phyloP scores from a whole-genome alignment of 2,329 filamentous ascomycete species.

The Penicillium expansum region DNA sequence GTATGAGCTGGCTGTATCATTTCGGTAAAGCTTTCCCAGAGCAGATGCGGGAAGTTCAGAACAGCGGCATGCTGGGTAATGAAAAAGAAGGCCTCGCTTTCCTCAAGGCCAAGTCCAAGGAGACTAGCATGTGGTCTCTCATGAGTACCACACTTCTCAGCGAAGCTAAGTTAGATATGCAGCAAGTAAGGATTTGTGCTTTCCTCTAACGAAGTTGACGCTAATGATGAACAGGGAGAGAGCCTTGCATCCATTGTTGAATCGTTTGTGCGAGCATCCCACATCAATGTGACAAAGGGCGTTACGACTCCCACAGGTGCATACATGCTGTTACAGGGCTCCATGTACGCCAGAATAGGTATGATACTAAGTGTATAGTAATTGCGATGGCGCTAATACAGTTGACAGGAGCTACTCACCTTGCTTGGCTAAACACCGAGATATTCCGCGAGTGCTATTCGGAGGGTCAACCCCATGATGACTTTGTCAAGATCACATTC shows the following conservation, averaged over 20 bases:
- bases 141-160: conserved; percentile 80
- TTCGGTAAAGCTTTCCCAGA: conserved; percentile 82
- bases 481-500: conserved; percentile 72
- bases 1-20: conserved; percentile 92
- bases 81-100: conserved; percentile 81
- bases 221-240: conserved; percentile 49
- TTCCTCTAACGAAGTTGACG: background rate
- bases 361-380: conserved; percentile 26
- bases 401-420: conserved; percentile 50
- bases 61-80: conserved; percentile 70
- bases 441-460: conserved; percentile 73
- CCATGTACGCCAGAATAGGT: conserved; percentile 75
- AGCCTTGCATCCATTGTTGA: conserved; percentile 65
- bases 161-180: conserved; percentile 76
- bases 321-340: conserved; percentile 68
- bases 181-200: conserved; percentile 55
- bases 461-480: conserved; percentile 66
- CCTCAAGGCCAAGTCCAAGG: conserved; percentile 79
- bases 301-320: conserved; percentile 70
- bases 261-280: conserved; percentile 75
- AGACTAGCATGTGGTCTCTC: conserved; percentile 80
- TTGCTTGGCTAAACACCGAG: conserved; percentile 61
- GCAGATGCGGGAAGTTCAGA: conserved; percentile 67
- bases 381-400: conserved; percentile 15
- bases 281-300: conserved; percentile 74